These are phyloP conservation scores for Saururus chinensis DNA, from an alignment of 164 flowering plant species.

Conservation along the genomic window DNA sequence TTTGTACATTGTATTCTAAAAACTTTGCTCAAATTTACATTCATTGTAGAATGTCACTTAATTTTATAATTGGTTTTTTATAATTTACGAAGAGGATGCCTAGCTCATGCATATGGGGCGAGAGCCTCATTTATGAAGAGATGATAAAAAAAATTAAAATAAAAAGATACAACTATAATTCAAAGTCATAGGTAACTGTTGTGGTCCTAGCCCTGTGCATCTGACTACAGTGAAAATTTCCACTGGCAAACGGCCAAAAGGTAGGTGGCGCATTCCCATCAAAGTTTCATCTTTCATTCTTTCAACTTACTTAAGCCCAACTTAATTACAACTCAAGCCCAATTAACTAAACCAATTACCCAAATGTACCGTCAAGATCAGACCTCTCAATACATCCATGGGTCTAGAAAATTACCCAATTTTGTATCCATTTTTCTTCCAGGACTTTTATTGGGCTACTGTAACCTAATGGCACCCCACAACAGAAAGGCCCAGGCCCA, in stretches of 20 bases:
- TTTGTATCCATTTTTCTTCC: too few species aligned
- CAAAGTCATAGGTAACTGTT: too few species aligned
- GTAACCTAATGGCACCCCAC: background rate
- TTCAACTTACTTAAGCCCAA: background rate
- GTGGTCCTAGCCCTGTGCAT: background rate
- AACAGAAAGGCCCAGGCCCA: background rate
- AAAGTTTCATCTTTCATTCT: background rate
- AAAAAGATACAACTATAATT: background rate
- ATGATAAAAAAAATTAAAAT: too few species aligned
- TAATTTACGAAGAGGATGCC: too few species aligned
- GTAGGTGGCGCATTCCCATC: background rate
- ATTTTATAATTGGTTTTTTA: too few species aligned
- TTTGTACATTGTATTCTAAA: too few species aligned
- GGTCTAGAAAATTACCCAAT: background rate
- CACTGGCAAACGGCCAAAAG: background rate
- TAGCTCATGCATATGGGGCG: too few species aligned
- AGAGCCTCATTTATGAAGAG: too few species aligned
- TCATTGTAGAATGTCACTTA: too few species aligned
- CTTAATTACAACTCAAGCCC: background rate
- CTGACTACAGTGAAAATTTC: background rate
- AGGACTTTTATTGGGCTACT: background rate
- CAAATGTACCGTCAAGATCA: background rate
- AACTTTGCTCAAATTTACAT: too few species aligned
- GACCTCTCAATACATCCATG: background rate
- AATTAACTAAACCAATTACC: background rate